Percentiles rank a stretch among this genome's conserved stretches.
Conservation (phyloP, 116 monocot genomes). For the Zostera marina region DNA sequence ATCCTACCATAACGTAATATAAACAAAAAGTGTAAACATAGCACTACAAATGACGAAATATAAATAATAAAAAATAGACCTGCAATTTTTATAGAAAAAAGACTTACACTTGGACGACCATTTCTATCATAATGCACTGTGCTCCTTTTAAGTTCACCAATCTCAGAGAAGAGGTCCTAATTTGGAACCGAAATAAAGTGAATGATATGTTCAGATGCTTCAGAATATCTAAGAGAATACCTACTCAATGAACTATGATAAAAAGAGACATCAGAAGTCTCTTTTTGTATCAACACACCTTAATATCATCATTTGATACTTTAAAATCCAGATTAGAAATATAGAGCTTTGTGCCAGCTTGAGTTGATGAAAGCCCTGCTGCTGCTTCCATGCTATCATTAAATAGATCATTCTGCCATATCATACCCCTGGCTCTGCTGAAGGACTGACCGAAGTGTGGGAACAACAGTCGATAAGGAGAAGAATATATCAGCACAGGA, state of each 20-base stretch:
- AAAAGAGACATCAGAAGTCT: conserved; percentile 6
- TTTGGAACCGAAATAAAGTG: conserved; percentile 19
- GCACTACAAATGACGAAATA: not conserved
- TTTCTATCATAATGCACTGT: conserved; percentile 78
- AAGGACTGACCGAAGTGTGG: conserved; percentile 55
- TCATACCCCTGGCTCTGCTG: conserved; percentile 48
- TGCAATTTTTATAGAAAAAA: not conserved
- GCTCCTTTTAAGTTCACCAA: conserved; percentile 62
- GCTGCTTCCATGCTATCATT: conserved; percentile 58
- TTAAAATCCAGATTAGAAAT: conserved; percentile 92
- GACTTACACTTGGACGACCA: conserved; percentile 65
- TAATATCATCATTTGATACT: conserved; percentile 90
- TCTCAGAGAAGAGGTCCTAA: conserved; percentile 86
- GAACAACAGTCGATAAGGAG: conserved; percentile 28
- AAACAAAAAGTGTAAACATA: too few species aligned
- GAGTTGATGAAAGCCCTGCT: conserved; percentile 38
- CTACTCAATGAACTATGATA: conserved; percentile 7
- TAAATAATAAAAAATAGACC: not conserved
- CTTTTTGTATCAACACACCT: conserved; percentile 40
- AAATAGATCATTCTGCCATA: conserved; percentile 75
- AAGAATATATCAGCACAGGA: conserved; percentile 23
- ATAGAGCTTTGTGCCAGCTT: conserved; percentile 70
- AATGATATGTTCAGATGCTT: conserved; percentile 15
- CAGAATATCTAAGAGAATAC: conserved; percentile 8
- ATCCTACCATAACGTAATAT: too few species aligned